These are phyloP conservation scores for Catunica adiposa DNA, from an alignment of 2,329 filamentous ascomycete species.

Conservation along the genomic window DNA sequence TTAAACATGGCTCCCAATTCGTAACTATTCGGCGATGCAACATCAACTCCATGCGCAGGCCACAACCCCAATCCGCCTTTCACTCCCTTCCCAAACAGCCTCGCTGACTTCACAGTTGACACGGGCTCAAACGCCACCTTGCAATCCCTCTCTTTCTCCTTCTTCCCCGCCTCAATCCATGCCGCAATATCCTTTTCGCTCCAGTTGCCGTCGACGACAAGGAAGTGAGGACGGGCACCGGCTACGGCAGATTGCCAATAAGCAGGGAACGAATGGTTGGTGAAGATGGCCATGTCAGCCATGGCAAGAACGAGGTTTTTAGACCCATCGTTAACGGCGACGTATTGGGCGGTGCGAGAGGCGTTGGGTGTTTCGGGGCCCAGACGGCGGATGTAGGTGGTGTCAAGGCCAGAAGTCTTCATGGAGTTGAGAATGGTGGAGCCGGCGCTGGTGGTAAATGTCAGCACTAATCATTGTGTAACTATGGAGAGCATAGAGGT, in stretches of 20 bases:
- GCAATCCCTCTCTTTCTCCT: slow-evolving; percentile 26
- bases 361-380: slow-evolving; percentile 30
- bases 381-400: slow-evolving; percentile 43
- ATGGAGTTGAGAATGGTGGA: slow-evolving; percentile 54
- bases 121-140: slow-evolving; percentile 77
- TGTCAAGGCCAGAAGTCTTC: slow-evolving; percentile 45
- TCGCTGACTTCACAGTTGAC: slow-evolving; percentile 58
- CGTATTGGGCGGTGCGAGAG: slow-evolving; percentile 71
- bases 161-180: slow-evolving; percentile 48
- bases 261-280: slow-evolving; percentile 33
- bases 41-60: slow-evolving; percentile 47
- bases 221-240: slow-evolving; percentile 48
- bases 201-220: slow-evolving; percentile 85
- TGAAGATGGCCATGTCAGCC: slow-evolving; percentile 85
- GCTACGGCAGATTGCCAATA: slow-evolving; percentile 45
- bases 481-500: background rate
- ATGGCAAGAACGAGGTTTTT: slow-evolving; percentile 83
- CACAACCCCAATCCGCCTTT: slow-evolving; percentile 30
- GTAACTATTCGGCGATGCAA: slow-evolving; percentile 67
- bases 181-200: slow-evolving; percentile 43
- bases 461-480: slow-evolving; percentile 5
- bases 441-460: slow-evolving; percentile 48
- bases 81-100: slow-evolving; percentile 40
- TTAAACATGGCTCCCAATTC: slow-evolving; percentile 69
- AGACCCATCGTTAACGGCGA: slow-evolving; percentile 69